Base-by-base conservation (phyloP, 148 eudicot species). In the Hydrangea macrophylla region DNA sequence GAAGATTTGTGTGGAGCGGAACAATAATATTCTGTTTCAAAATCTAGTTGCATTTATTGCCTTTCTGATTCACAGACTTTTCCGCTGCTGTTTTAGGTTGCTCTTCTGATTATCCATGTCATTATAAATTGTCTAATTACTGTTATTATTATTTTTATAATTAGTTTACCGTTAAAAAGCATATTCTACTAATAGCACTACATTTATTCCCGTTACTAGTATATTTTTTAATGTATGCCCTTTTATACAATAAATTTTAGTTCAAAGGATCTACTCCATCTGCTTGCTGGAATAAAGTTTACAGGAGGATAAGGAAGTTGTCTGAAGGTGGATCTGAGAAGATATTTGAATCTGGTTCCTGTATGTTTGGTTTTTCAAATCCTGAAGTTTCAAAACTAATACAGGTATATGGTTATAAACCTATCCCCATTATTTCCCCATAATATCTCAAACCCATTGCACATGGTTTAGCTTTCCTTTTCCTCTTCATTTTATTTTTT, bases 301-400 rank as follows among this genome's bases (percentile, higher is more conserved):
- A 75, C 70, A 76, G 69, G 64, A 78, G 71, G 68, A 73, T 86
- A 51, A 79, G 82, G 79, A 77, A 62, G 75, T 70, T 56, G 33
- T 74, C 68, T 25, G 75, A 56, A 64, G 79, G 61, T 58, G 81
- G 62, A 27, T 40, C 66, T 15, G 69, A 78, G 53, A 70, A 65
- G 70, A 53, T 28, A 40, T 65, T 76, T 75, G 50, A 60, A 23
- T 81, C 87, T 63, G 90, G 90, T 66, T 72, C 85, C 37, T 73
- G 69, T 31, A 86, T 86, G 90, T 86, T 83, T 79, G 90, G 90
- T 31, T 86, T 86, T 62, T 71, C 80, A 42, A 70, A 83, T 69
- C 82, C 85, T 55, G 80, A 81, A 77, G 79, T 86, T 48, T 66
- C 72, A 35, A 81, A 69, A 79, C 79, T 76, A 70, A 83, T 86